Conservation (phyloP, 2,329 filamentous ascomycete genomes). For the Fusarium continuum region DNA sequence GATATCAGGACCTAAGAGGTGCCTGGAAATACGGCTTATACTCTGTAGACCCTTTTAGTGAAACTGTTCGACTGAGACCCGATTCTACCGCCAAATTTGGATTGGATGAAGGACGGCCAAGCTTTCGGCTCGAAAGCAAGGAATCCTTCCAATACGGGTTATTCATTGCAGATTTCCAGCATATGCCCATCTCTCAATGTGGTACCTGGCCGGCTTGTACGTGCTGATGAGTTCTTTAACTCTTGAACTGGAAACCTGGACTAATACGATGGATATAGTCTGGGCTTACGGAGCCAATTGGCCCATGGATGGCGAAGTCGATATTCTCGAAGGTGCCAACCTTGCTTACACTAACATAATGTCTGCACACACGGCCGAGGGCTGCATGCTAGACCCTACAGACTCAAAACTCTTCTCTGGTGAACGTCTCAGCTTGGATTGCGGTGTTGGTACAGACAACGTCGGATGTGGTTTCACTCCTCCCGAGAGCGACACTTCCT, state of each 20-base stretch:
- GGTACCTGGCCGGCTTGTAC: slow-evolving; percentile 78
- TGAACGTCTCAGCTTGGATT: slow-evolving; percentile 46
- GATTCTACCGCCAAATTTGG: slow-evolving; percentile 53
- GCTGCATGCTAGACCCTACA: slow-evolving; percentile 43
- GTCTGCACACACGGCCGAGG: slow-evolving; percentile 65
- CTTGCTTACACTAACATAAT: slow-evolving; percentile 66
- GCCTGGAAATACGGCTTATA: slow-evolving; percentile 54
- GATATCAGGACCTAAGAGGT: slow-evolving; percentile 55
- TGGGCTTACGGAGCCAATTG: slow-evolving; percentile 66
- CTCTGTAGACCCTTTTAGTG: slow-evolving; percentile 52
- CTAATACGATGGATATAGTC: slow-evolving; percentile 46
- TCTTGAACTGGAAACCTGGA: not conserved
- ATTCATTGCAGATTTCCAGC: slow-evolving; percentile 75
- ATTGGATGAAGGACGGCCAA: slow-evolving; percentile 58
- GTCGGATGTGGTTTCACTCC: slow-evolving; percentile 58
- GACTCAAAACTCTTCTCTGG: slow-evolving; percentile 42
- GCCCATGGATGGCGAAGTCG: slow-evolving; percentile 72
- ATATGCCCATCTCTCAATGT: slow-evolving; percentile 77
- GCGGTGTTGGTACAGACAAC: slow-evolving; percentile 50
- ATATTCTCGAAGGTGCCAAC: slow-evolving; percentile 77
- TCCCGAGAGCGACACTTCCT: slow-evolving; percentile 52
- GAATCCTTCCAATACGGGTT: slow-evolving; percentile 71
- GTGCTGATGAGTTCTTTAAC: slow-evolving; percentile 18
- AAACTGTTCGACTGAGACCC: slow-evolving; percentile 58
- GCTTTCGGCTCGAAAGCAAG: slow-evolving; percentile 73